Evolutionary conservation across 2,329 filamentous ascomycete genomes (phyloP).

Genomic region (Sclerotinia borealis): DNA sequence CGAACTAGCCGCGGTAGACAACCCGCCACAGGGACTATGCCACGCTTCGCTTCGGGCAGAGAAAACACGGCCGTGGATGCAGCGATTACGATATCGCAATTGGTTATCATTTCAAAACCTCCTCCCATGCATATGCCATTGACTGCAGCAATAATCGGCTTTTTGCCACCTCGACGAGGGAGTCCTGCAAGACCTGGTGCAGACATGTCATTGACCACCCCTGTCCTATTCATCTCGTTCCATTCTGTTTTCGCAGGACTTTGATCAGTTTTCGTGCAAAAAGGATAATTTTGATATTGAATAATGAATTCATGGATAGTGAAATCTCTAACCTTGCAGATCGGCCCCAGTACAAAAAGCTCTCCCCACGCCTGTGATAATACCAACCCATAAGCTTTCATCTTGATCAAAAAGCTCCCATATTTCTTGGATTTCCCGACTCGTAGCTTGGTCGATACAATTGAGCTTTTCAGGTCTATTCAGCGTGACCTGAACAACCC

Average conservation of each 20-base stretch:
- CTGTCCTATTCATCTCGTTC: constrained; percentile 34
- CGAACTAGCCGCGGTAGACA: constrained; percentile 61
- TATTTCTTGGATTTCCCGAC: constrained; percentile 38
- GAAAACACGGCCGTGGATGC: constrained; percentile 51
- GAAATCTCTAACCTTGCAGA: constrained; percentile 41
- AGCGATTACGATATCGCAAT: constrained; percentile 62
- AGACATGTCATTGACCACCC: constrained; percentile 21
- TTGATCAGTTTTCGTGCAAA: constrained; percentile 28
- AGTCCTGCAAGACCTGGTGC: constrained; percentile 39
- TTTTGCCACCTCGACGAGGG: constrained; percentile 53
- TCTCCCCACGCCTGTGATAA: constrained; percentile 55
- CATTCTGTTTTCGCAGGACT: constrained; percentile 41
- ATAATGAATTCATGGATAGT: constrained; percentile 41
- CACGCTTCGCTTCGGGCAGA: constrained; percentile 63
- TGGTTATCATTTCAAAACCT: constrained; percentile 69
- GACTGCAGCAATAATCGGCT: constrained; percentile 68
- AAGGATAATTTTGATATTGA: neutral
- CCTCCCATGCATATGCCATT: constrained; percentile 69
- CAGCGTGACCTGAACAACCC: constrained; percentile 53
- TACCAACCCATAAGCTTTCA: constrained; percentile 52
- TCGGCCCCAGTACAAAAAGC: constrained; percentile 64
- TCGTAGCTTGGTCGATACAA: constrained; percentile 37
- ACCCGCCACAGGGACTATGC: constrained; percentile 64
- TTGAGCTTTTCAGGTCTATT: constrained; percentile 53
- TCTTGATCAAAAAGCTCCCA: constrained; percentile 57